phyloP scores from a whole-genome alignment of 1,284 basidiomycete genomes.

The Ustilago shanxiensis region DNA sequence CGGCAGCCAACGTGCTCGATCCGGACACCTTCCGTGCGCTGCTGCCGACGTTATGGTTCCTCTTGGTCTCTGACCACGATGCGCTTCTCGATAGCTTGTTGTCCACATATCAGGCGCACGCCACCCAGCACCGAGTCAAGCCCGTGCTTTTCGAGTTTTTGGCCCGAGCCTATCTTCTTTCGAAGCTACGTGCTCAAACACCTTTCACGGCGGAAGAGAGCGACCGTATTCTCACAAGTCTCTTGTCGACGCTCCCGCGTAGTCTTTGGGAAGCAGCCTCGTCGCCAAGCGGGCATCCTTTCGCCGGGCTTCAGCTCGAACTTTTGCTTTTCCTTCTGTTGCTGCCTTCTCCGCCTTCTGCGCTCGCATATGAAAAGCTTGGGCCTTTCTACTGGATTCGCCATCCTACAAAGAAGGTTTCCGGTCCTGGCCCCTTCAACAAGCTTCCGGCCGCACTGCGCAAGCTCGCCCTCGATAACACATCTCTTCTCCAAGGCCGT shows the following conservation, averaged over 20 bases:
- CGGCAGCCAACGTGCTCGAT: conserved; percentile 30
- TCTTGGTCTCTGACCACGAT: conserved; percentile 41
- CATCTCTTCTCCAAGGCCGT: conserved; percentile 12
- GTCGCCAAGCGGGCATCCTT: conserved; percentile 11
- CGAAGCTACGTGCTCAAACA: conserved; percentile 17
- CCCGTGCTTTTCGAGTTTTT: conserved; percentile 54
- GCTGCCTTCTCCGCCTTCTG: conserved; percentile 22
- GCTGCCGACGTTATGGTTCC: conserved; percentile 58
- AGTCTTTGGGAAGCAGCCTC: conserved; percentile 37
- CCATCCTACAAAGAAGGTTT: conserved; percentile 37
- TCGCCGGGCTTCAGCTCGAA: conserved; percentile 31
- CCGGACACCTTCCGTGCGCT: conserved; percentile 45
- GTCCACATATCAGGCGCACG: conserved; percentile 30
- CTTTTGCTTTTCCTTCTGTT: conserved; percentile 43
- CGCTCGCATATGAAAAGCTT: conserved; percentile 27
- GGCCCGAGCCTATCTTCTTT: conserved; percentile 41
- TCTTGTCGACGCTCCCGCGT: conserved; percentile 34
- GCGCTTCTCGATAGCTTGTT: conserved; percentile 38
- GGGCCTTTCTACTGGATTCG: conserved; percentile 46
- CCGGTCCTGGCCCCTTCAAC: conserved; percentile 30
- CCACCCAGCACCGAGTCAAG: conserved; percentile 40
- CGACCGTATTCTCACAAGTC: conserved; percentile 19
- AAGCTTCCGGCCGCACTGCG: conserved; percentile 20
- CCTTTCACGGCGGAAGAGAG: conserved; percentile 16
- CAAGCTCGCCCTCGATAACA: conserved; percentile 40